These are phyloP conservation scores for Eucalyptus regnans DNA, from an alignment of 345 rosid species.

Conservation along the genomic window DNA sequence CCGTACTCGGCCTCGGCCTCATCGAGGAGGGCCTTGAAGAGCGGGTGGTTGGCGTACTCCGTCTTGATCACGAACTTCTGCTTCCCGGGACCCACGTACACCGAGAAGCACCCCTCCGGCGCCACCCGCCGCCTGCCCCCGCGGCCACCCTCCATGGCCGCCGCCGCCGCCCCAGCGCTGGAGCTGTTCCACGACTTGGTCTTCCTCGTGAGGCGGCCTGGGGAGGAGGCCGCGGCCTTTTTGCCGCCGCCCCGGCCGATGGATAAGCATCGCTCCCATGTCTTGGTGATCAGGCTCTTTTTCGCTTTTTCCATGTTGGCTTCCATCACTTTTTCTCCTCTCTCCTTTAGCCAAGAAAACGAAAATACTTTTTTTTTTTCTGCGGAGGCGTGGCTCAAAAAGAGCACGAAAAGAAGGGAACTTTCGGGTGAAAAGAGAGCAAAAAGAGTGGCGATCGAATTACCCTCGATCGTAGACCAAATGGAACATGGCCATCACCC, in stretches of 20 bases:
- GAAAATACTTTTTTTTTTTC: not conserved
- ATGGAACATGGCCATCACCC: constrained; percentile 16
- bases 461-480: constrained; percentile 28
- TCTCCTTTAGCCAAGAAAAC: not conserved
- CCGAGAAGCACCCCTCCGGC: constrained; percentile 57
- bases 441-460: not conserved
- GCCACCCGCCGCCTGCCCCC: constrained; percentile 9
- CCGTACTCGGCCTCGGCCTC: constrained; percentile 71
- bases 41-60: constrained; percentile 46
- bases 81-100: constrained; percentile 47
- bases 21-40: constrained; percentile 44
- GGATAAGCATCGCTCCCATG: constrained; percentile 45
- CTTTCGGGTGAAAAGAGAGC: not conserved
- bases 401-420: not conserved
- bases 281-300: constrained; percentile 23
- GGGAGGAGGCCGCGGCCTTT: not conserved
- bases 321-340: constrained; percentile 1
- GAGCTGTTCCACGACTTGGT: constrained; percentile 20
- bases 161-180: constrained; percentile 1
- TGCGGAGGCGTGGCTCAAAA: not conserved
- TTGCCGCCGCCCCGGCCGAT: constrained; percentile 5
- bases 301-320: not conserved
- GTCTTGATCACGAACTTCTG: constrained; percentile 49
- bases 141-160: constrained; percentile 1
- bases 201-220: not conserved